These are phyloP conservation scores for Nitzschia sp. DNA, from an alignment of 108 stramenopile species.

Conservation along the genomic window DNA sequence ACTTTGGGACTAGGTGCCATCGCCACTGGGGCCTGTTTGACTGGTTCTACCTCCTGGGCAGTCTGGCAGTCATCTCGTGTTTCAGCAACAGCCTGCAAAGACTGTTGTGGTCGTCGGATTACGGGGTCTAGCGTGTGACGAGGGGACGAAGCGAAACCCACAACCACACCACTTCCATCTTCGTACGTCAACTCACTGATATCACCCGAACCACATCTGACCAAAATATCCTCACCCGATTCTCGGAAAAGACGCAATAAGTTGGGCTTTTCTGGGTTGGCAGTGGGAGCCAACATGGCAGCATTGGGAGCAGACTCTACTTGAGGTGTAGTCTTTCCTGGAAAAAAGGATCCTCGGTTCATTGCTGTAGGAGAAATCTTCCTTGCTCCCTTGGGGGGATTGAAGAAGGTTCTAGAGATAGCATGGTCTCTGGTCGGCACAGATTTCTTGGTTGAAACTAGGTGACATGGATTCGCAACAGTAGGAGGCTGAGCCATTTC, in stretches of 20 bases:
- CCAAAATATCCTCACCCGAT: background rate
- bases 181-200: conserved; percentile 8
- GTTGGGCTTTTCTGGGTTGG: too few species aligned
- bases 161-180: background rate
- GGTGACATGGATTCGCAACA: too few species aligned
- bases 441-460: too few species aligned
- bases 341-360: too few species aligned
- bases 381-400: too few species aligned
- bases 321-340: too few species aligned
- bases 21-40: background rate
- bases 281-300: too few species aligned
- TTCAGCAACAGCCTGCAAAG: background rate
- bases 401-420: too few species aligned
- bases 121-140: background rate
- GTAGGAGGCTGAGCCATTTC: too few species aligned
- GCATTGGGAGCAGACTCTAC: too few species aligned
- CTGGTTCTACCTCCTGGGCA: background rate
- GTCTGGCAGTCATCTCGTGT: background rate
- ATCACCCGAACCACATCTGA: conserved; percentile 2
- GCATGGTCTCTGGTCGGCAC: too few species aligned
- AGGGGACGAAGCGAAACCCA: background rate
- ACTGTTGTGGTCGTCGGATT: background rate
- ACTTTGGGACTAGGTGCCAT: background rate
- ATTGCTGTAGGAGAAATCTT: too few species aligned
- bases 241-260: background rate